Evolutionary conservation across 2,329 filamentous ascomycete genomes (phyloP), one percentile per base, ranked within the genome.

Genomic region (Talaromyces piceae): DNA sequence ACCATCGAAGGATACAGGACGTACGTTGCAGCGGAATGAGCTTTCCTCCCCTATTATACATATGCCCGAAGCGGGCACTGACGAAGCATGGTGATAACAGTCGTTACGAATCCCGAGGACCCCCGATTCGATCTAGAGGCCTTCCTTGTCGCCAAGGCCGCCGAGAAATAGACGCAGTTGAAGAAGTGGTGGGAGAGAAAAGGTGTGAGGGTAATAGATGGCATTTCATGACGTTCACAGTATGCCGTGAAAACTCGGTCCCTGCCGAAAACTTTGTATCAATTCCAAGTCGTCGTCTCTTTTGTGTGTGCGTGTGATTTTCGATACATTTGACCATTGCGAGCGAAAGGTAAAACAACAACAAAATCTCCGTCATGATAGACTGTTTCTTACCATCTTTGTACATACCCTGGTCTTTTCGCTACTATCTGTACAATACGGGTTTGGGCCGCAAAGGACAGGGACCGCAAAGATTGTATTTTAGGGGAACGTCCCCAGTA

Each of bases 81-180:
- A 43, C 61, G 55, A 64, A 26, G 48, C 23, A 43, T n/a, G n/a
- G n/a, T n/a, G 49, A 41, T 46, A 57, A 59, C 64, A 88, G 84
- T 84, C 59, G 80, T 85, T 70, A 77, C 82, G 67, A 85, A 97
- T 74, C 86, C 86, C 55, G 82, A 85, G 67, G 83, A 93, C 76
- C 83, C 90, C 67, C 88, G 90, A 67, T 97, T 97, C 76, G 91
- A 98, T 70, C 79, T 97, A 62, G 91, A 97, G 78, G 84, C 87
- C 62, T 88, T 82, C 71, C 74, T 95, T 70, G 80, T 82, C 64
- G 77, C 81, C 62, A 73, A 89, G 62, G 70, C 72, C 49, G 73
- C 69, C 47, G 75, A 77, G 43, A 60, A 60, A 59, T 68, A 66
- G 58, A 63, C 49, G 41, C 39, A 39, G n/a, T 47, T 47, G 20